Conservation (phyloP, 495 filamentous ascomycete species). For the Massariosphaeria phaeospora region DNA sequence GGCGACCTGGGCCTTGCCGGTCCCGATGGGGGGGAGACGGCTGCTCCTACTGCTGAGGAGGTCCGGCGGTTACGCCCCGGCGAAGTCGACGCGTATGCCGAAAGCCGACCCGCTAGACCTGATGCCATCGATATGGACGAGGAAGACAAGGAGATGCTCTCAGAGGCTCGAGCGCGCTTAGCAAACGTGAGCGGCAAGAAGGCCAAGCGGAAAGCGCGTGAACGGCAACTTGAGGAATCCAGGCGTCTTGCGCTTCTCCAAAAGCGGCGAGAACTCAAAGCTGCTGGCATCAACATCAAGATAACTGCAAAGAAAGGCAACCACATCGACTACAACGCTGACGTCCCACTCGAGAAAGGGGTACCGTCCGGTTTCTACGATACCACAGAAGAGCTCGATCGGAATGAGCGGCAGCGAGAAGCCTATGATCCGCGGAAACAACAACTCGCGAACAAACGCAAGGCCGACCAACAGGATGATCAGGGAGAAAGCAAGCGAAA, state of each 20-base stretch:
- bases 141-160: slow-evolving; percentile 99
- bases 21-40: slow-evolving; percentile 78
- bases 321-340: slow-evolving; percentile 99
- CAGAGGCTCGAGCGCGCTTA: slow-evolving; percentile 89
- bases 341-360: slow-evolving; percentile 94
- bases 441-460: slow-evolving; percentile 91
- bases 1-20: slow-evolving; percentile 80
- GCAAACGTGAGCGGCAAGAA: slow-evolving; percentile 99
- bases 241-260: slow-evolving; percentile 82
- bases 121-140: slow-evolving; percentile 98
- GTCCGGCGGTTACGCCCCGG: slow-evolving; percentile 80
- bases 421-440: slow-evolving; percentile 93
- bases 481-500: slow-evolving; percentile 73
- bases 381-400: slow-evolving; percentile 69
- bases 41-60: slow-evolving; percentile 88
- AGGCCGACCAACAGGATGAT: slow-evolving; percentile 75
- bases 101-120: slow-evolving; percentile 92
- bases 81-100: slow-evolving; percentile 91
- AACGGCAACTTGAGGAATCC: slow-evolving; percentile 92
- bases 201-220: slow-evolving; percentile 94
- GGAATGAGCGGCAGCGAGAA: slow-evolving; percentile 82
- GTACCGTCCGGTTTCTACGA: slow-evolving; percentile 90
- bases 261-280: slow-evolving; percentile 94
- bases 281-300: slow-evolving; percentile 97
- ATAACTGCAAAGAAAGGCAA: slow-evolving; percentile 86